Evolutionary conservation across 345 rosid genomes (phyloP).

Genomic region (Melaleuca quinquenervia): DNA sequence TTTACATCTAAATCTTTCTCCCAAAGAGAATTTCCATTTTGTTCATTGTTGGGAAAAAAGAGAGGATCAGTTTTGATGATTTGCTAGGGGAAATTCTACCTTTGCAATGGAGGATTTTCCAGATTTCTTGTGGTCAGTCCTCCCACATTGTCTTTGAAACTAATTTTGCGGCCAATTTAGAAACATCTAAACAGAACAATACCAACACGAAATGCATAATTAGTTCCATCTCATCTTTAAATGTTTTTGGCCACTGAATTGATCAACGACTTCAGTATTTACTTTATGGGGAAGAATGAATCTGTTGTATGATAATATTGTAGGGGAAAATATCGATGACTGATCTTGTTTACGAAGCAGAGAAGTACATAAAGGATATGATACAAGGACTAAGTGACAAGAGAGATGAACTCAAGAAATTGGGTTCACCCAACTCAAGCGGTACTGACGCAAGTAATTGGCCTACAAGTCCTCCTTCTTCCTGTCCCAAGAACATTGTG

Average conservation of each 20-base stretch:
- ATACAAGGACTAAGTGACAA: conserved; percentile 14
- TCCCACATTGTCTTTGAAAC: background rate
- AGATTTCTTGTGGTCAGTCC: background rate
- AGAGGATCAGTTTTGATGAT: background rate
- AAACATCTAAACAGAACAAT: background rate
- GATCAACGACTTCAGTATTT: background rate
- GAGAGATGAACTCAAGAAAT: conserved; percentile 21
- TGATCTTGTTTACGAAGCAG: conserved; percentile 36
- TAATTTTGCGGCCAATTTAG: background rate
- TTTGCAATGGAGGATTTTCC: background rate
- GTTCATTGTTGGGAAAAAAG: background rate
- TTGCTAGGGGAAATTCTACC: background rate
- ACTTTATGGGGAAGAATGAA: background rate
- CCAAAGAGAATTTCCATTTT: background rate
- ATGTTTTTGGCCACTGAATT: background rate
- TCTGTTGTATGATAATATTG: background rate
- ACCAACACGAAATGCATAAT: background rate
- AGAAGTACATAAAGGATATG: conserved; percentile 21
- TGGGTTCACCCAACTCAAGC: background rate
- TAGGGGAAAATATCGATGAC: conserved; percentile 43
- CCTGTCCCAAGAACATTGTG: background rate
- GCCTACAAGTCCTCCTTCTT: background rate
- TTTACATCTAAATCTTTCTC: background rate
- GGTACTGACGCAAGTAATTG: background rate
- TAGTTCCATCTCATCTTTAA: background rate